These are phyloP conservation scores for Lentinus polychrous DNA, from an alignment of 1,284 basidiomycete species.

Conservation along the genomic window DNA sequence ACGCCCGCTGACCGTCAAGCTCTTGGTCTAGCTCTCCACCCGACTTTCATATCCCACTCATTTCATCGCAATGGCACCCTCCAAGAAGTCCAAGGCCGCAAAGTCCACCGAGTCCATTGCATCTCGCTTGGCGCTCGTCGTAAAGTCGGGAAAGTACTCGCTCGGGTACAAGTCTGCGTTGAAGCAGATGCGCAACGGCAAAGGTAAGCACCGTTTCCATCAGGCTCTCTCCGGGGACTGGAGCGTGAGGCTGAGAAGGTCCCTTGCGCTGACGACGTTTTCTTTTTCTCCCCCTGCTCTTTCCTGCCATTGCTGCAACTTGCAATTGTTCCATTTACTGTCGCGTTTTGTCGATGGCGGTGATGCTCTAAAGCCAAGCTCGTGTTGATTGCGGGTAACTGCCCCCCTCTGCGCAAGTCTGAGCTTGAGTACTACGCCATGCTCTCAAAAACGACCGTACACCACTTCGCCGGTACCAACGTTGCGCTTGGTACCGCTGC, in stretches of 20 bases:
- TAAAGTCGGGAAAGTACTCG: conserved; percentile 93
- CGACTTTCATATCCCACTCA: background rate
- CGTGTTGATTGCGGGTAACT: conserved; percentile 98
- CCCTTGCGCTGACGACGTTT: conserved; percentile 60
- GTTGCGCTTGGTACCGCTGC: conserved; percentile 98
- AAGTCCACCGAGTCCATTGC: conserved; percentile 95
- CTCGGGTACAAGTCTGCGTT: conserved; percentile 96
- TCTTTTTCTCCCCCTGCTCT: conserved; percentile 15
- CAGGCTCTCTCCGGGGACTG: conserved; percentile 69
- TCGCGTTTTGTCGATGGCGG: no score
- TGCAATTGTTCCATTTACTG: no score
- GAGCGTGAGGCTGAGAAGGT: conserved; percentile 97
- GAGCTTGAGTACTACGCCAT: conserved; percentile 99
- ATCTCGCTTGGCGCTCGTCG: conserved; percentile 92
- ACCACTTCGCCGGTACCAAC: conserved; percentile 96
- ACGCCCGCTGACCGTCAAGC: background rate
- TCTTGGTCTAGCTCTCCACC: conserved; percentile 2
- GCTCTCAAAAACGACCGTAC: conserved; percentile 96
- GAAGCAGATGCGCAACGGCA: conserved; percentile 97
- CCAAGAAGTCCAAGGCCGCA: conserved; percentile 89
- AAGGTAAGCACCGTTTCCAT: conserved; percentile 63
- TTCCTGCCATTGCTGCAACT: conserved; percentile 5
- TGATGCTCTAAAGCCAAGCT: conserved; percentile 75
- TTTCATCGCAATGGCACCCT: conserved; percentile 70
- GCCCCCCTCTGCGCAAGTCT: conserved; percentile 97